Percentiles rank a stretch among this genome's conserved stretches.
Conservation (phyloP, 2,329 filamentous ascomycete genomes). For the Fusarium xyrophilum region DNA sequence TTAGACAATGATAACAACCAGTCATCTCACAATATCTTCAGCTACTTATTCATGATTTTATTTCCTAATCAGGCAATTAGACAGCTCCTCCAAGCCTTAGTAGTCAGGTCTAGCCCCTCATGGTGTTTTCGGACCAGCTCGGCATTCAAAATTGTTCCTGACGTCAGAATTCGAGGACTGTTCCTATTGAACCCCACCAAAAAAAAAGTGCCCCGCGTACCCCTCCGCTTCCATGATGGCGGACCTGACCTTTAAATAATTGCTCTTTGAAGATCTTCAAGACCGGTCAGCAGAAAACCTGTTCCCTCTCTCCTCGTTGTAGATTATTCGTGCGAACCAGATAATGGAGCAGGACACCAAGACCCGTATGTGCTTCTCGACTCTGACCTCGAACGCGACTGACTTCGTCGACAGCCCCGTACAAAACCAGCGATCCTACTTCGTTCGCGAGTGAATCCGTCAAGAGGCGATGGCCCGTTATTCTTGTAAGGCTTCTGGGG, state of each 20-base stretch:
- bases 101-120: slow-evolving; percentile 6
- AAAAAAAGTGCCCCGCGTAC: slow-evolving; percentile 41
- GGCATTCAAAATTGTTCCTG: slow-evolving; percentile 25
- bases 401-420: slow-evolving; percentile 65
- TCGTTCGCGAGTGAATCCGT: slow-evolving; percentile 91
- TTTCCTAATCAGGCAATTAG: neutral
- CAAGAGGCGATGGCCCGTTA: slow-evolving; percentile 89
- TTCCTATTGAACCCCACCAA: slow-evolving; percentile 32
- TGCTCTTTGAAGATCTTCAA: slow-evolving; percentile 15
- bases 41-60: neutral
- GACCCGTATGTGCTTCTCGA: slow-evolving; percentile 62
- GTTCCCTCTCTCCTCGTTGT: neutral
- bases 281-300: slow-evolving; percentile 11
- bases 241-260: slow-evolving; percentile 3
- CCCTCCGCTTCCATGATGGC: slow-evolving; percentile 41
- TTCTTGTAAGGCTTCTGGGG: slow-evolving; percentile 68
- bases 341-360: slow-evolving; percentile 75
- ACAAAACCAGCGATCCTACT: slow-evolving; percentile 78
- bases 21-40: neutral
- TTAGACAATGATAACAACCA: neutral
- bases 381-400: slow-evolving; percentile 6
- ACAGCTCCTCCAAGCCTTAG: neutral
- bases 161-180: slow-evolving; percentile 34
- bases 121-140: slow-evolving; percentile 14
- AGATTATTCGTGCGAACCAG: neutral